These are phyloP conservation scores for Podospora anserina DNA, from an alignment of 495 filamentous ascomycete genomes.

Conservation along the genomic window DNA sequence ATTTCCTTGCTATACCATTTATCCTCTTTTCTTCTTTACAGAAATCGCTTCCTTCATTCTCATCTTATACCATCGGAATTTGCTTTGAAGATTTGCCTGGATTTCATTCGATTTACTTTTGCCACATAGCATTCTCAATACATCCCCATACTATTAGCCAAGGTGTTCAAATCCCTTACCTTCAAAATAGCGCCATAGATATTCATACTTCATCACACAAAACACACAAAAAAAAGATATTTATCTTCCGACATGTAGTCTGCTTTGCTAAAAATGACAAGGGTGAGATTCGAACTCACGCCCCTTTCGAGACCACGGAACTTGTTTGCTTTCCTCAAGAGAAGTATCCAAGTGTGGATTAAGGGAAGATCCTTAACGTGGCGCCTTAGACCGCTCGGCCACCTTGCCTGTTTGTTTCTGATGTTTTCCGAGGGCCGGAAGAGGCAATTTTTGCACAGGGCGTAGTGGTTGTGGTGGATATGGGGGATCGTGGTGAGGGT, in stretches of 20 bases:
- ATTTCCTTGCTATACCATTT: constrained; percentile 1
- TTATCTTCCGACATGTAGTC: too few species aligned
- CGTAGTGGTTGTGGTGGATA: background rate
- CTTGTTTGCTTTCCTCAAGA: background rate
- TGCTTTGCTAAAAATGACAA: background rate
- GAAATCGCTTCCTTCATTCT: background rate
- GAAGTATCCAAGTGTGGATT: background rate
- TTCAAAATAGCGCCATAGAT: too few species aligned
- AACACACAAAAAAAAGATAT: too few species aligned
- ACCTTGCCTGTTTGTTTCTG: background rate
- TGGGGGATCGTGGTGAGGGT: background rate
- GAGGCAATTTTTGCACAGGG: background rate
- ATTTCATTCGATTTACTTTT: background rate
- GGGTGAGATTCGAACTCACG: constrained; percentile 1
- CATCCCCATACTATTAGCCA: too few species aligned
- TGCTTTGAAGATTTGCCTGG: background rate
- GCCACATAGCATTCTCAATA: background rate
- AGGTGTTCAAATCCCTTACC: too few species aligned
- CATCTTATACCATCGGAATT: background rate
- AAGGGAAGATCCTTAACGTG: background rate
- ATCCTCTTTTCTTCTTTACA: background rate
- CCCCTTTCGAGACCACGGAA: background rate
- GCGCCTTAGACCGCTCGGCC: constrained; percentile 3
- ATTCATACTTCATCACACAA: too few species aligned
- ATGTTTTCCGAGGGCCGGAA: background rate